phyloP scores from a whole-genome alignment of 129 eudicot species.

The Chrysanthemum makinoi region DNA sequence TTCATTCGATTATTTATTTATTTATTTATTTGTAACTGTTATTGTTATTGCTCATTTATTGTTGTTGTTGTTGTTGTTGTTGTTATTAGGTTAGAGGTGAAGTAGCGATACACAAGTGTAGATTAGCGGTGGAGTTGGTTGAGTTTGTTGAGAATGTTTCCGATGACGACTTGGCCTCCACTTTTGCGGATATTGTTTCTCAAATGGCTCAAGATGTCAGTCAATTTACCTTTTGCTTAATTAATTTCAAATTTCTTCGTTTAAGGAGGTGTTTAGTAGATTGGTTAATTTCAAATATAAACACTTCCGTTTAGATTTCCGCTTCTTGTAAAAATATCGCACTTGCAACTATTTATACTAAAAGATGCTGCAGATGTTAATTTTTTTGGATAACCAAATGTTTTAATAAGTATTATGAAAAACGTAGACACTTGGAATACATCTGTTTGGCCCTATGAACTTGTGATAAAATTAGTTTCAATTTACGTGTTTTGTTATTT shows the following conservation, averaged over 20 bases:
- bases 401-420: slow-evolving; percentile 2
- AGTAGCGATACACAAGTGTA: slow-evolving; percentile 83
- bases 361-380: background rate
- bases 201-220: slow-evolving; percentile 99
- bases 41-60: slow-evolving; percentile 7
- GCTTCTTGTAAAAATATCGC: slow-evolving; percentile 4
- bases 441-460: slow-evolving; percentile 1
- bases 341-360: slow-evolving; percentile 1
- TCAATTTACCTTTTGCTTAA: background rate
- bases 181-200: slow-evolving; percentile 79
- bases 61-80: background rate
- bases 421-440: background rate
- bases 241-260: background rate
- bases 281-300: too few relatives aligned
- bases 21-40: background rate
- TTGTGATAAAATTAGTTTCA: background rate
- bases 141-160: slow-evolving; percentile 52
- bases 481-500: background rate
- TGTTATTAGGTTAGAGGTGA: slow-evolving; percentile 75
- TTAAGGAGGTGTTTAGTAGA: too few relatives aligned
- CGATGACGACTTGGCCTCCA: slow-evolving; percentile 59
- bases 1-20: background rate
- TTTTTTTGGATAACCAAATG: background rate
- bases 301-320: background rate
- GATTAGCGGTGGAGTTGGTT: slow-evolving; percentile 72